Evolutionary conservation across 2,329 filamentous ascomycete species (phyloP).

Genomic region (Colletotrichum aenigma): DNA sequence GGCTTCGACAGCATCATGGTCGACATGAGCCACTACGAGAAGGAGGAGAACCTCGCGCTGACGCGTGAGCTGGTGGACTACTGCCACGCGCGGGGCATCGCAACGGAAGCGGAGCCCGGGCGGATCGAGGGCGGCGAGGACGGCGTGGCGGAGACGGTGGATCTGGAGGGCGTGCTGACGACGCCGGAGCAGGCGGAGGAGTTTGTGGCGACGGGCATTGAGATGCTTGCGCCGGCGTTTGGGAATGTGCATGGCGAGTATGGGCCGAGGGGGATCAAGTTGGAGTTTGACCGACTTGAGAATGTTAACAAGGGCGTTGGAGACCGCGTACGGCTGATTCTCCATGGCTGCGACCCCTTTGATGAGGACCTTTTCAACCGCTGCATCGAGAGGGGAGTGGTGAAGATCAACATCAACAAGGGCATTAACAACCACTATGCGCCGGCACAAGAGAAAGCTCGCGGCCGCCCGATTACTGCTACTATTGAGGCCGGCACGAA

Average conservation of each 20-base stretch:
- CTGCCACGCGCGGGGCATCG: conserved; percentile 67
- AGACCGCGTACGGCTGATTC: conserved; percentile 33
- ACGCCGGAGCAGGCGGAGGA: conserved; percentile 72
- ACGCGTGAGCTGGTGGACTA: conserved; percentile 66
- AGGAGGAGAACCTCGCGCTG: conserved; percentile 69
- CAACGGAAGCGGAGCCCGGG: conserved; percentile 72
- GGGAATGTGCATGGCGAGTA: conserved; percentile 80
- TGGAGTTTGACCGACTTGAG: conserved; percentile 55
- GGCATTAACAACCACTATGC: conserved; percentile 53
- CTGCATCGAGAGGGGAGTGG: conserved; percentile 55
- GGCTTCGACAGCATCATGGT: conserved; percentile 76
- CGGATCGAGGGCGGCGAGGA: conserved; percentile 70
- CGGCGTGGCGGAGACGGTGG: conserved; percentile 64
- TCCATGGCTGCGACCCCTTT: conserved; percentile 64
- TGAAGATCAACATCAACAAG: conserved; percentile 64
- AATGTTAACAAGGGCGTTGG: not conserved
- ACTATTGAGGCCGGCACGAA: conserved; percentile 40
- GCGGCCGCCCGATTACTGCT: conserved; percentile 48
- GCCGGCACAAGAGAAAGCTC: conserved; percentile 47
- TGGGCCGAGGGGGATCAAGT: conserved; percentile 63
- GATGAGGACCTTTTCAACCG: conserved; percentile 48
- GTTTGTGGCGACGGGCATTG: conserved; percentile 74
- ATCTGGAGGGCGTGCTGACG: conserved; percentile 59
- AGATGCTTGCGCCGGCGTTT: conserved; percentile 77
- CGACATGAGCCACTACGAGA: conserved; percentile 77